Percentiles rank a stretch among this genome's conserved stretches.
These are phyloP conservation scores for Neltuma alba DNA, from an alignment of 306 rosid species.

Conservation along the genomic window DNA sequence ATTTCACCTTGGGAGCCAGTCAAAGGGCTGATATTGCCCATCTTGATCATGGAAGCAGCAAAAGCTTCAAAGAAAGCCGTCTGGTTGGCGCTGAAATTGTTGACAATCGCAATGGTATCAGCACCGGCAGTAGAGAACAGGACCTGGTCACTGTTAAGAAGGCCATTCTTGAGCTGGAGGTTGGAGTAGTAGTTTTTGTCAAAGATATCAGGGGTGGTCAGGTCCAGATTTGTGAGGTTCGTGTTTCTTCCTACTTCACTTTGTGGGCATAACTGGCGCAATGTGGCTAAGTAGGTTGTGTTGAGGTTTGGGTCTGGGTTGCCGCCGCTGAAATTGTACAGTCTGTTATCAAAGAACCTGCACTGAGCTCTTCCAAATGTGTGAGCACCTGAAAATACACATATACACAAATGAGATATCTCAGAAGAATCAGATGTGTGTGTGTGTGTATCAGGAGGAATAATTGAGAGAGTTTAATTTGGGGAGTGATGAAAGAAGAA, in stretches of 20 bases:
- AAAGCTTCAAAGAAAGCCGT: constrained; percentile 3
- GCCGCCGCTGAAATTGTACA: constrained; percentile 1
- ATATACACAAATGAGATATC: too few species aligned
- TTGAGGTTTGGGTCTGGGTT: not conserved
- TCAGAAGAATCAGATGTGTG: too few species aligned
- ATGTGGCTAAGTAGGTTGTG: not conserved
- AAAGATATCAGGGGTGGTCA: constrained; percentile 1
- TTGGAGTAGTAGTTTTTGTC: not conserved
- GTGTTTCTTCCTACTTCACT: not conserved
- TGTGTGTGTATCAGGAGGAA: too few species aligned
- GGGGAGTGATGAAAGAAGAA: too few species aligned
- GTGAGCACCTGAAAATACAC: constrained; percentile 25
- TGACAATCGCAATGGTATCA: not conserved
- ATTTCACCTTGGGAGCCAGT: constrained; percentile 16
- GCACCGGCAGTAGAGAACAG: not conserved
- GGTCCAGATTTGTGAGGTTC: constrained; percentile 13
- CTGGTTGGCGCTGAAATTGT: not conserved
- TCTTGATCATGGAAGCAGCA: constrained; percentile 11
- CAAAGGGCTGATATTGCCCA: constrained; percentile 15
- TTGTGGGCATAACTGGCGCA: not conserved
- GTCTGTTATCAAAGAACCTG: not conserved
- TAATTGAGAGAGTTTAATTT: too few species aligned
- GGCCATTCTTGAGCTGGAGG: not conserved
- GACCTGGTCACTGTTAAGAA: constrained; percentile 15
- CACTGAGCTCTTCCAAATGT: constrained; percentile 33